These are phyloP conservation scores for Trametes cinnabarina DNA, from an alignment of 768 basidiomycete genomes.

Conservation along the genomic window DNA sequence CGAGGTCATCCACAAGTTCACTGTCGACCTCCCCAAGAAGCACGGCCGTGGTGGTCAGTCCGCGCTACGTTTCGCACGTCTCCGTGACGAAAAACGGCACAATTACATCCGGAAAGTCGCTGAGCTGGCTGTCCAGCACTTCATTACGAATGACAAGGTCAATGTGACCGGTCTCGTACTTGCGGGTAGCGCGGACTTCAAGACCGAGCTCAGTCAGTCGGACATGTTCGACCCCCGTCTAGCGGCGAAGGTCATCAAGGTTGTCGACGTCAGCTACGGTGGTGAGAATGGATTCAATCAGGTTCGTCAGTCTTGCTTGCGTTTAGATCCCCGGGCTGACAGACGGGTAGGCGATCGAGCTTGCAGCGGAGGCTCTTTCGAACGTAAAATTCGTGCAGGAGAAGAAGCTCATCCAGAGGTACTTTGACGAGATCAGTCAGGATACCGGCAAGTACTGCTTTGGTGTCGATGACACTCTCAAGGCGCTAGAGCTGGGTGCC, in stretches of 20 bases:
- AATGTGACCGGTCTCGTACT: slow-evolving; percentile 95
- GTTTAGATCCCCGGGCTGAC: slow-evolving; percentile 6
- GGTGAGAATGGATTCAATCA: slow-evolving; percentile 99
- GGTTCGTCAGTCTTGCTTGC: slow-evolving; percentile 38
- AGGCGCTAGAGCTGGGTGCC: slow-evolving; percentile 92
- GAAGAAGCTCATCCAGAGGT: slow-evolving; percentile 95
- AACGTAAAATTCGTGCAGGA: slow-evolving; percentile 99
- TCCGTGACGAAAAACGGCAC: slow-evolving; percentile 98
- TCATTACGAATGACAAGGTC: slow-evolving; percentile 96
- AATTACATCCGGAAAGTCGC: slow-evolving; percentile 99
- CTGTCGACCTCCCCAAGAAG: slow-evolving; percentile 98
- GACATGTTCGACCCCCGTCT: slow-evolving; percentile 95
- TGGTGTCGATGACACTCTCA: slow-evolving; percentile 95
- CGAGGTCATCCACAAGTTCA: slow-evolving; percentile 97
- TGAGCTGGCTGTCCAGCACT: slow-evolving; percentile 95
- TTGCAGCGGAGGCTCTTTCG: slow-evolving; percentile 91
- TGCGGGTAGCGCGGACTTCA: slow-evolving; percentile 97
- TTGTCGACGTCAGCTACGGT: slow-evolving; percentile 98
- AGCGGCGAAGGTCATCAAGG: slow-evolving; percentile 90
- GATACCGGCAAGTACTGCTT: slow-evolving; percentile 97
- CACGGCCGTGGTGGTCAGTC: slow-evolving; percentile 99
- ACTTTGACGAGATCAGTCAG: slow-evolving; percentile 99
- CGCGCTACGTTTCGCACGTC: slow-evolving; percentile 98
- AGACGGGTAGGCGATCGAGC: slow-evolving; percentile 83
- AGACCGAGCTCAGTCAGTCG: slow-evolving; percentile 93